Base-by-base conservation (phyloP, 2,329 filamentous ascomycete genomes). In the Aspergillus flavus region DNA sequence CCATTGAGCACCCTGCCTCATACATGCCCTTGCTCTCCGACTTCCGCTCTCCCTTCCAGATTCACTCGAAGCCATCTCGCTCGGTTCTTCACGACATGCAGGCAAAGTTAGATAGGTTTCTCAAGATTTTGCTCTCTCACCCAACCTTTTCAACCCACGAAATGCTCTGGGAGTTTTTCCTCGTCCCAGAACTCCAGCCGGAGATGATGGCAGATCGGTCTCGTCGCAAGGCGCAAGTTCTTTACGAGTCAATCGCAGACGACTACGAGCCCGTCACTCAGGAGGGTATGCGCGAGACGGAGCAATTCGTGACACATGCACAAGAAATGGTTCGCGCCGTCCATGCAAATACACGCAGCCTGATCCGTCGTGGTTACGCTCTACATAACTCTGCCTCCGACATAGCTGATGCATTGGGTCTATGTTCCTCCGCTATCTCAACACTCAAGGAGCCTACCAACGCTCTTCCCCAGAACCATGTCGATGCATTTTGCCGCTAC, bases 151-250 rank as follows among this genome's bases (percentile, higher is more conserved):
- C 93, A 0, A 97, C 92, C 0, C 96, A 99, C 73, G 95, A 99
- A 80, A 93, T 98, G 86, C 85, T 99, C 2, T 99, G 95, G 96
- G 95, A 99, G 72, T 99, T 99, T 80, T 97, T 99, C 78, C 85
- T 99, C 0, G 94, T 99, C 14, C 95, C 95, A 1, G 95, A 99
- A 69, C 87, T 99, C 57, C 92, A 97, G 74, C 86, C 92, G 0
- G 89, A 93, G 23, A 93, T 94, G 87, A 94, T 98, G 85, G 90
- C 92, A 59, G 90, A 96, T 76, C 88, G 95, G 57, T 96, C 92
- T 66, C 88, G 89, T 61, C 87, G 93, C 65, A 99, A 99, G 79
- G 91, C 93, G 4, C 90, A 94, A 75, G 88, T 90, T 0, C 86
- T 94, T 32, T 83, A 87, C 3, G 95, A 99, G 73, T 94, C 89